Conservation (phyloP, 176 grass and related monocot species). For the Aegilops sharonensis region DNA sequence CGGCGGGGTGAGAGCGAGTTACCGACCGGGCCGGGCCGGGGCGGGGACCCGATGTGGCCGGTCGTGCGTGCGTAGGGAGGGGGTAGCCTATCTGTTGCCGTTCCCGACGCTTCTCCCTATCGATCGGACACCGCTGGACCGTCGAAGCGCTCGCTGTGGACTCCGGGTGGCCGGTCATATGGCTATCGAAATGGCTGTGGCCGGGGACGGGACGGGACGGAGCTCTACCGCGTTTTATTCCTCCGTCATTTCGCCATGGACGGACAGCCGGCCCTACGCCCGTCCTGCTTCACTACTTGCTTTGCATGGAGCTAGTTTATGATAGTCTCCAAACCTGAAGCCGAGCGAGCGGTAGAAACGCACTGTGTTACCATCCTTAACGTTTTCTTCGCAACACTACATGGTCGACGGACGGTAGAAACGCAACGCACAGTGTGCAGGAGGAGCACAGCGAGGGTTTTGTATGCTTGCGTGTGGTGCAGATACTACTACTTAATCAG, state of each 20-base stretch:
- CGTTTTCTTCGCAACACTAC: background rate
- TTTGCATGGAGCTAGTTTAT: background rate
- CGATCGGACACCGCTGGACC: background rate
- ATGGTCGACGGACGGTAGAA: background rate
- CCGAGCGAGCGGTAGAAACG: background rate
- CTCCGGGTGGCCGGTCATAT: background rate
- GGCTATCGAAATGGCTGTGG: background rate
- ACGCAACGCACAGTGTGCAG: background rate
- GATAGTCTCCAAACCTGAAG: background rate
- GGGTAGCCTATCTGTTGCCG: constrained; percentile 16
- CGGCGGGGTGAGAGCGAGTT: background rate
- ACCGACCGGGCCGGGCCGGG: too few species aligned
- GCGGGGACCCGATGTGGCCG: background rate
- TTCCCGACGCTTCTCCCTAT: constrained; percentile 13
- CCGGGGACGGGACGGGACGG: background rate
- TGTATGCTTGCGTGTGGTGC: background rate
- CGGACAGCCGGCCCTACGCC: background rate
- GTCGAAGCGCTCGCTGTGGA: background rate
- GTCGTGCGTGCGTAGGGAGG: background rate
- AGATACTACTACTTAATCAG: background rate
- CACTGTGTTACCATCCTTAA: too few species aligned
- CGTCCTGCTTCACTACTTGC: background rate
- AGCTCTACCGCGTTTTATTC: constrained; percentile 15
- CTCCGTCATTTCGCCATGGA: constrained; percentile 6
- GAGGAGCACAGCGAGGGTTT: background rate